Conservation (phyloP, 2,329 filamentous ascomycete species). For the Shiraia bambusicola region DNA sequence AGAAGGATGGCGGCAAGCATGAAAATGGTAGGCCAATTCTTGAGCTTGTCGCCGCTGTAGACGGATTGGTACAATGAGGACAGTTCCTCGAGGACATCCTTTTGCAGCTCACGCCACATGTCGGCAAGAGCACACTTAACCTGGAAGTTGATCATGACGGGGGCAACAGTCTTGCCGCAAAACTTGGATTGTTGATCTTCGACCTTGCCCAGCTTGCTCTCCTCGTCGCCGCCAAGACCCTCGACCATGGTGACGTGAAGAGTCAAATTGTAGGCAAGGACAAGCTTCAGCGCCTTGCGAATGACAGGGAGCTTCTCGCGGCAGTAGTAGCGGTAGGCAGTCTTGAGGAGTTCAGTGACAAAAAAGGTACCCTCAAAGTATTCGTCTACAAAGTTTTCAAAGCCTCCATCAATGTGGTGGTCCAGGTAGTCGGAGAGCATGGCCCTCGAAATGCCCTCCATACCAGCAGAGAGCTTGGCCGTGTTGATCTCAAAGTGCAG, state of each 20-base stretch:
- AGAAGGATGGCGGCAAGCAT: slow-evolving; percentile 92
- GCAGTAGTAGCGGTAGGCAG: slow-evolving; percentile 87
- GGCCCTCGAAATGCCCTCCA: slow-evolving; percentile 79
- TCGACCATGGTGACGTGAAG: slow-evolving; percentile 93
- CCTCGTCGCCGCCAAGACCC: slow-evolving; percentile 80
- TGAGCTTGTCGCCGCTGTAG: slow-evolving; percentile 94
- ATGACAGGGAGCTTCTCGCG: slow-evolving; percentile 87
- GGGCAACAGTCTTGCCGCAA: slow-evolving; percentile 85
- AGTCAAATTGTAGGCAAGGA: slow-evolving; percentile 93
- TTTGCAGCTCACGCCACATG: slow-evolving; percentile 97
- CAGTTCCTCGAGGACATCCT: slow-evolving; percentile 92
- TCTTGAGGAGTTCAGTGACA: slow-evolving; percentile 94
- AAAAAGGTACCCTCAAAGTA: slow-evolving; percentile 96
- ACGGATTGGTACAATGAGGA: slow-evolving; percentile 94
- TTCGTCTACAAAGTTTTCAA: slow-evolving; percentile 91
- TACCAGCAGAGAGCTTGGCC: slow-evolving; percentile 83
- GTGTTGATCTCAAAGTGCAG: slow-evolving; percentile 85
- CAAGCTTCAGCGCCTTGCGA: slow-evolving; percentile 91
- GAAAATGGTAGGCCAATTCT: slow-evolving; percentile 99
- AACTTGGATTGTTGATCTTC: slow-evolving; percentile 84
- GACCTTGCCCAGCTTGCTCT: slow-evolving; percentile 76
- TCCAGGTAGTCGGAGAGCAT: slow-evolving; percentile 90
- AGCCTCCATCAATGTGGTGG: slow-evolving; percentile 88
- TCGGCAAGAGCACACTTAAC: slow-evolving; percentile 96
- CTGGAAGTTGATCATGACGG: slow-evolving; percentile 99